Conservation (phyloP, 176 grass and related monocot species). For the Miscanthus lutarioriparius region DNA sequence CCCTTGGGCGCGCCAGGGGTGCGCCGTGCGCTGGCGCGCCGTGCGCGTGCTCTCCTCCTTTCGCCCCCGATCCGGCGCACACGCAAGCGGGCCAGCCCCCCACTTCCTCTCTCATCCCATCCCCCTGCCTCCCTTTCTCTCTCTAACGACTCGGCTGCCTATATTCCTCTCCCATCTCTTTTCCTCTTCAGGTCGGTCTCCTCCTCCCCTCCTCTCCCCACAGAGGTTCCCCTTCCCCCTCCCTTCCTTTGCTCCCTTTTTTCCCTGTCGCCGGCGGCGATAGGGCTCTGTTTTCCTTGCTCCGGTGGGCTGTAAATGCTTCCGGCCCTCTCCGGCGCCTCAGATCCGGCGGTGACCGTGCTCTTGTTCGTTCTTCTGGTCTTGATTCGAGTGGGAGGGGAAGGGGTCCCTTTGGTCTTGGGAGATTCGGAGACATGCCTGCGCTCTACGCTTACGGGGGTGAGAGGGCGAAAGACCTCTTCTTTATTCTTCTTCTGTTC, state of each 20-base stretch:
- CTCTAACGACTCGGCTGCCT: not conserved
- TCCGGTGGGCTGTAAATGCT: slow-evolving; percentile 59
- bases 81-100: not conserved
- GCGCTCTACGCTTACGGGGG: slow-evolving; percentile 54
- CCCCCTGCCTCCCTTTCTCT: not conserved
- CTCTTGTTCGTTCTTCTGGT: not conserved
- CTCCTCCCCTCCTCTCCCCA: not conserved
- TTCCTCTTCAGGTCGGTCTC: not conserved
- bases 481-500: not conserved
- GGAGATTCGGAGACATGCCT: slow-evolving; percentile 51
- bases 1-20: slow-evolving; percentile 29
- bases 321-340: slow-evolving; percentile 25
- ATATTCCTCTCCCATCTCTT: not conserved
- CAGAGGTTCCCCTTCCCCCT: not conserved
- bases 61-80: not conserved
- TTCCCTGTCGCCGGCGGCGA: slow-evolving; percentile 50
- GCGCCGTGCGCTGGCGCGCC: too few species aligned
- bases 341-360: slow-evolving; percentile 40
- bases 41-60: not conserved
- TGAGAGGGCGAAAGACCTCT: slow-evolving; percentile 18
- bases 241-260: slow-evolving; percentile 18
- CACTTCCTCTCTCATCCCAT: not conserved
- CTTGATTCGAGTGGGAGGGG: slow-evolving; percentile 20
- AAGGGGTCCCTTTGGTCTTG: slow-evolving; percentile 13
- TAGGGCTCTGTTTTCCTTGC: slow-evolving; percentile 50